Evolutionary conservation across 1,139 yeast genomes (phyloP), one percentile per base, ranked within the genome.

Genomic region (Taiozyma sp.): DNA sequence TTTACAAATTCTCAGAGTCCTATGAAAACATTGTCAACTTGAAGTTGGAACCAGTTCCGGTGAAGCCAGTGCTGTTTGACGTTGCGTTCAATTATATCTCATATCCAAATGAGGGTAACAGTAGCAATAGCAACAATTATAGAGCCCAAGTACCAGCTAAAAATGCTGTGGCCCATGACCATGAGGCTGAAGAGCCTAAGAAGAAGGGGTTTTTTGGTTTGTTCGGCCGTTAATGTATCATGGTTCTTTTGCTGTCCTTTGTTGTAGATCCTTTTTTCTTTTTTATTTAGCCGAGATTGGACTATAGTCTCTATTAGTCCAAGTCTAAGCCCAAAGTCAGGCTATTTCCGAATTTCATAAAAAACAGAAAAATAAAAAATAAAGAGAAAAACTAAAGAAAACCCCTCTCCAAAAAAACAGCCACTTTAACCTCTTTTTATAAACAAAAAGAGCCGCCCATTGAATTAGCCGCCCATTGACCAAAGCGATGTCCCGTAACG

Each of bases 41-140:
- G 9, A 44, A 53, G 13, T 11, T 60, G 13, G 69, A 68, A 52
- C 87, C 96, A 2, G 78, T 87, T 2, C 75, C 83, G 52, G 80
- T 85, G 52, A 91, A 91, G 68, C 97, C 98, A 0, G 96, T 90
- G 9, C 77, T 90, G 61, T 91, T 89, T 63, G 98, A 91, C 66
- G 75, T 88, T 61, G 97, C 95, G 0, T 90, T 75, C 72, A 90
- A 90, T 66, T 90, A 88, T 63, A 79, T 91, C 49, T 73, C 75
- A 46, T 82, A 83, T 62, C 52, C 28, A 53, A 56, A 34, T 48
- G 49, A 53, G 9, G 41, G 41, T 4, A 35, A 16, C 7, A 19
- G 11, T n/a, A 8, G 2, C 26, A 24, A 8, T 13, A 8, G 6
- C 26, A 24, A 8, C 10, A 46, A 47, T 34, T 37, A 16, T 19